These are phyloP conservation scores for Coemansia sp. DNA, from an alignment of 192 early-diverging fungal genomes.

Conservation along the genomic window DNA sequence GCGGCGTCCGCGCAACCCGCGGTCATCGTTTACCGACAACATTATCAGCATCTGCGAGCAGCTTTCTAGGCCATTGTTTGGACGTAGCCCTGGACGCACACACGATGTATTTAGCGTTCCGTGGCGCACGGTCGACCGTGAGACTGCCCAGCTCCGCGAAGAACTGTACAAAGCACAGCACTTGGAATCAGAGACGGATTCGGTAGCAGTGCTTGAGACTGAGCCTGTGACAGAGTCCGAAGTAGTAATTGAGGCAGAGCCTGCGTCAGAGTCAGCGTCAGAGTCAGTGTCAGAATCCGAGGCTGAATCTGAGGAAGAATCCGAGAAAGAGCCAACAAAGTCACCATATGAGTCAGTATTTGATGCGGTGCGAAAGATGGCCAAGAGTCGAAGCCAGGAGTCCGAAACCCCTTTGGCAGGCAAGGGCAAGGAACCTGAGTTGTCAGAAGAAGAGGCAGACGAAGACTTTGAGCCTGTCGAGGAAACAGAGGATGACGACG, in stretches of 20 bases:
- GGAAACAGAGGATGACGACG: slow-evolving; percentile 30
- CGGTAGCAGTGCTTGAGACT: not conserved
- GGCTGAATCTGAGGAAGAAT: not conserved
- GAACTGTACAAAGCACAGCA: slow-evolving; percentile 23
- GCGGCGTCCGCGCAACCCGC: slow-evolving; percentile 11
- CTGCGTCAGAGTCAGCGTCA: not conserved
- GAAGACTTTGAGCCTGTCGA: slow-evolving; percentile 32
- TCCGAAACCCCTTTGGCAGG: not conserved
- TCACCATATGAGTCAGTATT: slow-evolving; percentile 46
- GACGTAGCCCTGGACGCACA: slow-evolving; percentile 9
- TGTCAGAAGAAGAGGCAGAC: slow-evolving; percentile 28
- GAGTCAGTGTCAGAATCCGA: not conserved
- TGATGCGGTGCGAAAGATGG: slow-evolving; percentile 33
- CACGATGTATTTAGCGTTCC: slow-evolving; percentile 45
- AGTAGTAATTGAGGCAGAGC: not conserved
- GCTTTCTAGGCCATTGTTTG: slow-evolving; percentile 37
- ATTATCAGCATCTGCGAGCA: slow-evolving; percentile 30
- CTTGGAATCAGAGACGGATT: slow-evolving; percentile 5
- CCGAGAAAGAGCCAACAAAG: not conserved
- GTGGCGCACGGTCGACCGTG: slow-evolving; percentile 47
- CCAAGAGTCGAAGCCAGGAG: slow-evolving; percentile 21
- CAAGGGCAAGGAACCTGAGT: slow-evolving; percentile 19
- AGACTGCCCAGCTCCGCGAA: slow-evolving; percentile 38
- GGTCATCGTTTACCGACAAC: slow-evolving; percentile 22
- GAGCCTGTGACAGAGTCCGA: not conserved